phyloP scores from a whole-genome alignment of 2,329 filamentous ascomycete genomes.

The Aspergillus spinulosporus region DNA sequence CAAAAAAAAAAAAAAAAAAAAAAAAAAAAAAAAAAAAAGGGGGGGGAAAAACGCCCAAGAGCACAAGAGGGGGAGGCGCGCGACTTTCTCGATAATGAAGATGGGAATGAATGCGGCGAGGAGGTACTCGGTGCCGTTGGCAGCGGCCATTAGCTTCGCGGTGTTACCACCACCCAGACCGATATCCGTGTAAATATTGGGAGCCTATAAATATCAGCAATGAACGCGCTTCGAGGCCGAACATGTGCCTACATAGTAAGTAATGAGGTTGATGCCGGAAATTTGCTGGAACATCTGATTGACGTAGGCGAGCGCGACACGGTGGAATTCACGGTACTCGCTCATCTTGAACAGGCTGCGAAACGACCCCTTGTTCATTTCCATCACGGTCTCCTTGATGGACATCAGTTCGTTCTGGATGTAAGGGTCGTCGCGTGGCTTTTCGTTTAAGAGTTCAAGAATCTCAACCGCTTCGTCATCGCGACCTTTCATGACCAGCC shows the following conservation, averaged over 20 bases:
- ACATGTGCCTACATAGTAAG: conserved; percentile 43
- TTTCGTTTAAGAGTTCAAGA: conserved; percentile 16
- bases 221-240: conserved; percentile 5
- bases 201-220: not conserved
- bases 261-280: conserved; percentile 47
- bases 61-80: conserved; percentile 8
- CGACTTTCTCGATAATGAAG: conserved; percentile 36
- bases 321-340: conserved; percentile 58
- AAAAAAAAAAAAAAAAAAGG: not conserved
- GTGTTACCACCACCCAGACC: not conserved
- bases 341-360: conserved; percentile 60
- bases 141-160: conserved; percentile 47
- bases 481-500: conserved; percentile 20
- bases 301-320: conserved; percentile 56
- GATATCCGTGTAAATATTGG: not conserved
- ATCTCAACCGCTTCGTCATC: conserved; percentile 17
- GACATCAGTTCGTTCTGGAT: conserved; percentile 9
- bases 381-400: conserved; percentile 56
- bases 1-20: too few relatives aligned
- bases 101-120: conserved; percentile 52
- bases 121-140: conserved; percentile 57
- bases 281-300: conserved; percentile 59
- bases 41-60: conserved; percentile 46
- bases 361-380: conserved; percentile 54
- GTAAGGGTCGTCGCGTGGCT: conserved; percentile 15